Evolutionary conservation across 441 rosid genomes (phyloP), one percentile per base, ranked within the genome.

Genomic region (Rhodomyrtus psidioides): DNA sequence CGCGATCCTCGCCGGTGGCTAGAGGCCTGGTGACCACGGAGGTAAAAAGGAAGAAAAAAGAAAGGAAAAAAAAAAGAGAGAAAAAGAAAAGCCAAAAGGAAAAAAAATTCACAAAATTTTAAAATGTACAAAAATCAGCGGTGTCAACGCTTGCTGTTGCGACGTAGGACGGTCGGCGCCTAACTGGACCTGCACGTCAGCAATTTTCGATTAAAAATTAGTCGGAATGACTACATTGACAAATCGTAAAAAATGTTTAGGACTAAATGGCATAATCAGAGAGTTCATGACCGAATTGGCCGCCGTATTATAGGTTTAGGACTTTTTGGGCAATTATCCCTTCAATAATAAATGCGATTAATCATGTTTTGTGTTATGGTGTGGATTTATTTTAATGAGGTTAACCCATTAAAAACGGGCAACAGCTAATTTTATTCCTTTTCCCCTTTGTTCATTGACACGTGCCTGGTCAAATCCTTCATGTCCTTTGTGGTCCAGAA

Each of bases 171-270:
- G 4, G 3, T 49, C 13, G 51, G 46, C 49, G 9, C 51, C 3
- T 46, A 1, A 46, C 3, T 9, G 51, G 46, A 46, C 51, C 51
- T 10, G 12, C 53, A 51, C 16, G 15, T 51, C 5, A 13, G 15
- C 53, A 1, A 51, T 51, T 16, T 62, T 12, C 5, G 5, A 5
- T 30, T 12, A 30, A 8, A 8, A 60, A 62, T 30, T 30, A 17
- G 12, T 0, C 1, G 1, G 0, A 62, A 62, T 0, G 3, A 28
- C 21, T 28, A 17, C 0, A 28, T 62, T 62, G 0, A 0, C 0
- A 8, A 16, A 60, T 28, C 1, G 1, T 27, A 1, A 8, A 28
- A 28, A 62, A 30, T 2, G 0, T 62, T 30, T 62, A 30, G 0
- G 2, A 28, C 19, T 7, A 60, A 60, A 28, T 60, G 12, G 16